Evolutionary conservation across 2,329 filamentous ascomycete genomes (phyloP).

Genomic region (Aspergillus awamori): DNA sequence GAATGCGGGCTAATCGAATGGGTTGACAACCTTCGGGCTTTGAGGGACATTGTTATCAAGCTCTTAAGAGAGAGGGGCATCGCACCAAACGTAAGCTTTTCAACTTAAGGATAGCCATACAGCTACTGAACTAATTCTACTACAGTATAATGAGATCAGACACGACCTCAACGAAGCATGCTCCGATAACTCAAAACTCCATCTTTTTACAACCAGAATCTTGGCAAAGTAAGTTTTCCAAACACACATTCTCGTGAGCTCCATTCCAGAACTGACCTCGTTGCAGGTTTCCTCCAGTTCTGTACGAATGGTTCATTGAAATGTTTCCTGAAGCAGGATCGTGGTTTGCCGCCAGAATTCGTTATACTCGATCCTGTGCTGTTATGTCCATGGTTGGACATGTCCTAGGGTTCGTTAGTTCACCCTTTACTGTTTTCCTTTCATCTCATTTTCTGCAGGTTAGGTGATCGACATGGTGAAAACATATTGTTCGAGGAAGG

Average conservation of each 20-base stretch:
- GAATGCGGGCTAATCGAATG: slow-evolving; percentile 98
- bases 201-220: slow-evolving; percentile 70
- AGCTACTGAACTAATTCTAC: slow-evolving; percentile 8
- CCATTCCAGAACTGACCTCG: slow-evolving; percentile 14
- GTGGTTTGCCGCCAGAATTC: slow-evolving; percentile 87
- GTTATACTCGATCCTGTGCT: slow-evolving; percentile 89
- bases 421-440: background rate
- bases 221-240: slow-evolving; percentile 45
- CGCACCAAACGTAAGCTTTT: slow-evolving; percentile 46
- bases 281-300: slow-evolving; percentile 73
- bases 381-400: slow-evolving; percentile 99
- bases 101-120: background rate
- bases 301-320: slow-evolving; percentile 94
- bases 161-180: slow-evolving; percentile 67
- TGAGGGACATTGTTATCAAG: slow-evolving; percentile 84
- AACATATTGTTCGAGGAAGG: slow-evolving; percentile 95
- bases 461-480: slow-evolving; percentile 95
- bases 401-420: slow-evolving; percentile 65
- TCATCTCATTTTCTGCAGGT: slow-evolving; percentile 42
- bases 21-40: slow-evolving; percentile 93
- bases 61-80: slow-evolving; percentile 78
- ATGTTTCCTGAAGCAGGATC: slow-evolving; percentile 89
- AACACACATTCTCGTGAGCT: background rate
- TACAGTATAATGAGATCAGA: slow-evolving; percentile 69
- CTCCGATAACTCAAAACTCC: slow-evolving; percentile 62